These are phyloP conservation scores for Scleroderma citrinum DNA, from an alignment of 768 basidiomycete species.

Conservation along the genomic window DNA sequence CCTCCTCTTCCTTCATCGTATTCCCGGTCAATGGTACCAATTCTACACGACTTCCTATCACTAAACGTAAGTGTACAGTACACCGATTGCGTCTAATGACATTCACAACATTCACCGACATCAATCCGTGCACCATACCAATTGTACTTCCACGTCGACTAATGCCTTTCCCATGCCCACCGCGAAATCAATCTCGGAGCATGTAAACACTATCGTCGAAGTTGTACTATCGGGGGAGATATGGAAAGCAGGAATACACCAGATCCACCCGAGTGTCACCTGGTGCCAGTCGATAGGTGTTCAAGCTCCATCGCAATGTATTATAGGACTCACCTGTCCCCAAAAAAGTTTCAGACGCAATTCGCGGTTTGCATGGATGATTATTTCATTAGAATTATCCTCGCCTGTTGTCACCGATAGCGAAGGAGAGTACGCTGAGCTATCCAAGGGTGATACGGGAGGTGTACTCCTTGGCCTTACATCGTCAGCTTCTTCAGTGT, in stretches of 20 bases:
- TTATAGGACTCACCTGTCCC: conserved; percentile 48
- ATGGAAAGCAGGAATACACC: conserved; percentile 84
- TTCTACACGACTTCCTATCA: no score
- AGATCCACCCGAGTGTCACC: conserved; percentile 79
- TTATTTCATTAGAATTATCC: conserved; percentile 35
- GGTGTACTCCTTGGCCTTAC: conserved; percentile 1
- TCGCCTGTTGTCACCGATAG: conserved; percentile 9
- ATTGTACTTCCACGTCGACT: conserved; percentile 57
- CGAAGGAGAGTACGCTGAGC: neutral
- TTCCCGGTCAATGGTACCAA: no score
- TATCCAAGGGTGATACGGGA: neutral
- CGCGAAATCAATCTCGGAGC: conserved; percentile 72
- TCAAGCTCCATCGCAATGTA: neutral
- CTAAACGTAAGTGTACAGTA: no score
- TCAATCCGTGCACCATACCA: conserved; percentile 40
- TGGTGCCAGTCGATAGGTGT: conserved; percentile 19
- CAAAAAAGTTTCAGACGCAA: conserved; percentile 66
- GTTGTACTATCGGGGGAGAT: conserved; percentile 46
- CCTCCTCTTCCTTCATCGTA: no score
- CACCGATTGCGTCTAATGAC: no score
- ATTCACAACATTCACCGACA: neutral
- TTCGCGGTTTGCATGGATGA: conserved; percentile 63
- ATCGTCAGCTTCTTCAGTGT: conserved; percentile 10
- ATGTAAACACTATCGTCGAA: conserved; percentile 38
- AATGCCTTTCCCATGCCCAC: conserved; percentile 65